Evolutionary conservation across 2,329 filamentous ascomycete genomes (phyloP), one percentile per base, ranked within the genome.

Genomic region (Colletotrichum destructivum): DNA sequence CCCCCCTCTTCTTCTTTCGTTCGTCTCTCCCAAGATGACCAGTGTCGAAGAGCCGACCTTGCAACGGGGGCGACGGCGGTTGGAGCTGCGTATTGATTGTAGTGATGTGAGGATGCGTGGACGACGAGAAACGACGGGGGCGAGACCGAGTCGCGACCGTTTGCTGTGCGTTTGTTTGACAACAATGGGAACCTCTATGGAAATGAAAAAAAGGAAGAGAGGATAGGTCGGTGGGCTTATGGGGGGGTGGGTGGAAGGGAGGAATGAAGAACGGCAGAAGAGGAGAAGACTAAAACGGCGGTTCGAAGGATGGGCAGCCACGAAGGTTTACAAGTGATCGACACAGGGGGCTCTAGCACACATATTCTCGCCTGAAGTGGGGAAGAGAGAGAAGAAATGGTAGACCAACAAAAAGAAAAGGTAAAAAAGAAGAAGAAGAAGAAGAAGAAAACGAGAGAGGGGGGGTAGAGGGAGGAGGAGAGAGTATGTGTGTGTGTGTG

Each of bases 261-360:
- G 35, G 59, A 54, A 44, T 54, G 61, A 42, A 26, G 38, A 42
- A 54, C 15, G 61, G 60, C 15, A 42, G 47, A 63, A 31, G 35
- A 52, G 31, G 26, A 16, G 35, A n/a, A 23, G 49, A 54, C 47
- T 63, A 54, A 63, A 47, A 26, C 21, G 16, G 15, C 35, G 16
- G 15, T 21, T 42, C 47, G 23, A 63, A 23, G 49, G 21, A 62
- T 40, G 60, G 18, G 61, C 31, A 44, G 49, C 21, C 47, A 63
- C 47, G 54, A 44, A 54, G 47, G 35, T 63, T 63, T 63, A 44
- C 15, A 42, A 16, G n/a, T 35, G 35, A 63, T 63, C 35, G 47
- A 44, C 61, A 54, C 61, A 40, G 44, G 44, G 61, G 61, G 61
- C 31, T 35, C 46, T 42, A 63, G 61, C 61, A 52, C 61, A 63